Conservation (phyloP, 805 yeast genomes). For the Suhomyces prunicola region DNA sequence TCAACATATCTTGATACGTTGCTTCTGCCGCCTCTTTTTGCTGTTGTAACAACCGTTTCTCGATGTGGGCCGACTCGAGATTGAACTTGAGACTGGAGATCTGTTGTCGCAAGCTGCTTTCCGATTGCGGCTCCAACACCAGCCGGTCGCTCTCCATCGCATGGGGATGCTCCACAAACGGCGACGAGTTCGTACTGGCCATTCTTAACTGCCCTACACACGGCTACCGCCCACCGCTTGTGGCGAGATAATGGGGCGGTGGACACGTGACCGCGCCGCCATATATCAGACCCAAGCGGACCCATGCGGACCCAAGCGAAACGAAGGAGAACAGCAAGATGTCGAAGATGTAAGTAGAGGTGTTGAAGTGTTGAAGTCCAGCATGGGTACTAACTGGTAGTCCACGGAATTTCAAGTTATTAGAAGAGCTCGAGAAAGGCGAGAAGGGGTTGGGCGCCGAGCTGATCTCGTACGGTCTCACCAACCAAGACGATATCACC, state of each 20-base stretch:
- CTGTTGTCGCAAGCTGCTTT: conserved; percentile 14
- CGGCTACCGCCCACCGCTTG: too few species aligned
- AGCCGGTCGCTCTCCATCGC: conserved; percentile 1
- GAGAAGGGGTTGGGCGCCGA: conserved; percentile 98
- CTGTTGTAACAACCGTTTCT: conserved; percentile 29
- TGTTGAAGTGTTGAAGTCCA: neutral
- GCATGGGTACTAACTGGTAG: conserved; percentile 24
- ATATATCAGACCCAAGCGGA: too few species aligned
- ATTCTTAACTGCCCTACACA: too few species aligned
- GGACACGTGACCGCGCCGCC: neutral
- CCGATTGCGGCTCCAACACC: conserved; percentile 4
- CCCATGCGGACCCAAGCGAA: neutral
- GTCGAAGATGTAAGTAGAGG: conserved; percentile 47
- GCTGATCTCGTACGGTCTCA: conserved; percentile 91
- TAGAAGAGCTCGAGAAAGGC: conserved; percentile 96
- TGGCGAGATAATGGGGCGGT: too few species aligned
- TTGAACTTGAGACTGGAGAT: conserved; percentile 33
- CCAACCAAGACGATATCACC: conserved; percentile 84
- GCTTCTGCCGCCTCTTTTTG: conserved; percentile 22
- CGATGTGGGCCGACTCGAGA: conserved; percentile 29
- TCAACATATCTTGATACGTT: conserved; percentile 24
- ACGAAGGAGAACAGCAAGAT: conserved; percentile 14
- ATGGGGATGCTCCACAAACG: conserved; percentile 26
- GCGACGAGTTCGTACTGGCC: conserved; percentile 14
- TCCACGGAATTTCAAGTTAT: conserved; percentile 90